Conservation (phyloP, 306 rosid genomes). For the Herpetospermum pedunculosum region DNA sequence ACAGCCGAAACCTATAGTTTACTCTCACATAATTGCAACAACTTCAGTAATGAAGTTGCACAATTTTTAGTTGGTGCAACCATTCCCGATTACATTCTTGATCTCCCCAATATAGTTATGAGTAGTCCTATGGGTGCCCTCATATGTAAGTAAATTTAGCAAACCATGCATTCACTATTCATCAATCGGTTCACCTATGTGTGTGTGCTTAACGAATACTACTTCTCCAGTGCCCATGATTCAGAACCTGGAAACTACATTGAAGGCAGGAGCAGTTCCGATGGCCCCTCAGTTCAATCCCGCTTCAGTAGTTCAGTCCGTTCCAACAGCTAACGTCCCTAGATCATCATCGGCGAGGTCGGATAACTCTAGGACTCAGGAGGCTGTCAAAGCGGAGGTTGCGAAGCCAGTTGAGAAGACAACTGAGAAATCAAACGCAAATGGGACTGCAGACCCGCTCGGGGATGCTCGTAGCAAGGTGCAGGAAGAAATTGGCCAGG, state of each 20-base stretch:
- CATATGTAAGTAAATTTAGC: slow-evolving; percentile 37
- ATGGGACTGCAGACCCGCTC: slow-evolving; percentile 45
- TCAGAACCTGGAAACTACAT: slow-evolving; percentile 69
- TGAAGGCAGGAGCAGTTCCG: slow-evolving; percentile 72
- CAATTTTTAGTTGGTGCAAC: slow-evolving; percentile 76
- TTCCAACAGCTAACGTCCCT: neutral
- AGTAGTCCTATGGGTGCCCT: slow-evolving; percentile 85
- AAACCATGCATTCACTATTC: neutral
- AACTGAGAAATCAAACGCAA: slow-evolving; percentile 12
- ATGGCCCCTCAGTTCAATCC: slow-evolving; percentile 74
- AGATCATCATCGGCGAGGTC: slow-evolving; percentile 11
- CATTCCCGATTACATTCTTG: slow-evolving; percentile 73
- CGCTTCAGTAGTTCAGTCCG: slow-evolving; percentile 14
- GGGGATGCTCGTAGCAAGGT: slow-evolving; percentile 71
- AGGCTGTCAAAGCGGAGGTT: neutral
- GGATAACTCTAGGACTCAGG: slow-evolving; percentile 1
- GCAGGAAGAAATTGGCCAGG: slow-evolving; percentile 71
- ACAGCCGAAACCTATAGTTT: slow-evolving; percentile 66
- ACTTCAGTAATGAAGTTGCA: slow-evolving; percentile 83
- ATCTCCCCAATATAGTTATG: slow-evolving; percentile 81
- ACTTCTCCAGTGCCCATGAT: slow-evolving; percentile 82
- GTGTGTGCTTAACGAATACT: neutral
- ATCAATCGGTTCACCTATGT: neutral
- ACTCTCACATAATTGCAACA: slow-evolving; percentile 85
- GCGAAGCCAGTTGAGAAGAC: slow-evolving; percentile 13